phyloP scores from a whole-genome alignment of 2,329 filamentous ascomycete species.

The Aureobasidium sp. region DNA sequence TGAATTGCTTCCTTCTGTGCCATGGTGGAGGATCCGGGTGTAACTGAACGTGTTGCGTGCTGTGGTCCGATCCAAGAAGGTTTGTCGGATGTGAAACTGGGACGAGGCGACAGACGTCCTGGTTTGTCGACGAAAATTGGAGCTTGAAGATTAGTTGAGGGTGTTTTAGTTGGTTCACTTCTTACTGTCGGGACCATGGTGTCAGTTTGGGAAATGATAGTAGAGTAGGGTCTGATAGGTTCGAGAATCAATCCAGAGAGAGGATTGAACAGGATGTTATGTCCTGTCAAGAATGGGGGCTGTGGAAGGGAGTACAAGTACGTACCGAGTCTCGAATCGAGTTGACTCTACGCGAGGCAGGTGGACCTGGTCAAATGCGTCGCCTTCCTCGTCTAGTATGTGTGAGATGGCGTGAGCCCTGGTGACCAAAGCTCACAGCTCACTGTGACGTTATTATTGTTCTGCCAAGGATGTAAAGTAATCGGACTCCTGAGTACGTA shows the following conservation, averaged over 20 bases:
- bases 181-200: neutral
- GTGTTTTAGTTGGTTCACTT: neutral
- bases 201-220: conserved; percentile 6
- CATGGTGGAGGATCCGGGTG: conserved; percentile 20
- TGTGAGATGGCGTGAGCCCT: conserved; percentile 11
- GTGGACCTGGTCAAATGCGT: conserved; percentile 9
- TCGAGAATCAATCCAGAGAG: neutral
- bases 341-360: neutral
- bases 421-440: conserved; percentile 1
- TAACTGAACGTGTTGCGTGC: neutral
- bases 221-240: neutral
- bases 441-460: conserved; percentile 4
- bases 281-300: neutral
- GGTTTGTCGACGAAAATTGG: neutral
- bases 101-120: neutral
- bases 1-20: conserved; percentile 48
- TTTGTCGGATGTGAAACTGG: conserved; percentile 3
- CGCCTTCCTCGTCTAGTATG: neutral
- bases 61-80: conserved; percentile 18
- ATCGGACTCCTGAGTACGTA: neutral
- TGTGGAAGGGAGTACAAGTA: neutral
- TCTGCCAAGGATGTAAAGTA: neutral
- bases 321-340: neutral
- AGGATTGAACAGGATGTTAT: conserved; percentile 1
- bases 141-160: conserved; percentile 6